Evolutionary conservation across 106 monocot species (phyloP).

Genomic region (Narthecium ossifragum): DNA sequence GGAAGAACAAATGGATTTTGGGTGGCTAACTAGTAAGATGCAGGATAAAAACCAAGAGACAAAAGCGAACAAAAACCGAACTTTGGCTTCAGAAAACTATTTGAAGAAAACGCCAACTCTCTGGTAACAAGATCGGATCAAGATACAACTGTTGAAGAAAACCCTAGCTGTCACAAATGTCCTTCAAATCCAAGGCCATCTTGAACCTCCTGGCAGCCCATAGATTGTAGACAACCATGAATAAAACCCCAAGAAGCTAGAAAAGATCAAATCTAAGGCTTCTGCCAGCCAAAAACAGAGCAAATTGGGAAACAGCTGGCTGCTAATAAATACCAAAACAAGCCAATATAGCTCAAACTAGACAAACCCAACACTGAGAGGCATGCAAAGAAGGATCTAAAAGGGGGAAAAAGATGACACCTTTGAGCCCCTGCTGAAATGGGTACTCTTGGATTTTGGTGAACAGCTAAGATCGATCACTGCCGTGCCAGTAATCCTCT

Average conservation of each 20-base stretch:
- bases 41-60: not conserved
- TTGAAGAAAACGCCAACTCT: too few relatives aligned
- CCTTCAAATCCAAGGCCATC: not conserved
- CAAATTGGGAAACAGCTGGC: too few relatives aligned
- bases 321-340: not conserved
- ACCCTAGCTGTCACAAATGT: not conserved
- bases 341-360: not conserved
- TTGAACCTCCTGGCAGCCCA: too few relatives aligned
- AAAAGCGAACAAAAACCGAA: not conserved
- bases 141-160: too few relatives aligned
- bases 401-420: not conserved
- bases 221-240: too few relatives aligned
- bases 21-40: too few relatives aligned
- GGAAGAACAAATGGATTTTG: not conserved
- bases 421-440: slow-evolving; percentile 2
- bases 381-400: not conserved
- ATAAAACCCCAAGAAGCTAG: not conserved
- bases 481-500: too few relatives aligned
- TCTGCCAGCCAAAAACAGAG: not conserved
- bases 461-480: too few relatives aligned
- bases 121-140: too few relatives aligned
- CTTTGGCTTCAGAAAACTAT: not conserved
- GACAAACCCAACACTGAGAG: not conserved
- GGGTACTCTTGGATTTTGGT: too few relatives aligned
- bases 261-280: not conserved